Conservation (phyloP, 139 green algal genomes). For the Chlamydomonas sphaeroides region DNA sequence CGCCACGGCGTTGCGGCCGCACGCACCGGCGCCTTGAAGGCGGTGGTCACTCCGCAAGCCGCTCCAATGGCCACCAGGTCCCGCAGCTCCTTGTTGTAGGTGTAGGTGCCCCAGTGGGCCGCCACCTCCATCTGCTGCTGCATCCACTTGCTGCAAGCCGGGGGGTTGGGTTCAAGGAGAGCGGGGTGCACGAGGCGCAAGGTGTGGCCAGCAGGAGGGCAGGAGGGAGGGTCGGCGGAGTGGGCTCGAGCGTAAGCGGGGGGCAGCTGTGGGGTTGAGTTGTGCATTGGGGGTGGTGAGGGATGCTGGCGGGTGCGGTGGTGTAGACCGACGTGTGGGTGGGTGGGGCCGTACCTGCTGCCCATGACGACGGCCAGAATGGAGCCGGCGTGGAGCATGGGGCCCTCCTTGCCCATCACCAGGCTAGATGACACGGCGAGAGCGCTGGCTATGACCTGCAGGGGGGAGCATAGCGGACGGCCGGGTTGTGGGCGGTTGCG, state of each 20-base stretch:
- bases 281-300: no score
- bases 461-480: background rate
- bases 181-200: no score
- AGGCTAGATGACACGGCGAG: conserved; percentile 64
- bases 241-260: no score
- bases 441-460: conserved; percentile 63
- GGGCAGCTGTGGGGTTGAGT: no score
- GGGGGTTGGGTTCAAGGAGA: background rate
- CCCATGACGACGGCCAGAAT: conserved; percentile 69
- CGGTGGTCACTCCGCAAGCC: conserved; percentile 65
- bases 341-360: no score
- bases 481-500: no score
- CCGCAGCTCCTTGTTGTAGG: conserved; percentile 69
- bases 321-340: no score
- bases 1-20: no score
- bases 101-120: conserved; percentile 66
- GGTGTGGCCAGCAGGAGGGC: no score
- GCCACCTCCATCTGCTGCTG: conserved; percentile 65
- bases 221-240: no score
- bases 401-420: conserved; percentile 70
- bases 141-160: conserved; percentile 62
- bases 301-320: no score
- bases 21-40: conserved; percentile 68
- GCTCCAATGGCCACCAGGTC: conserved; percentile 69
- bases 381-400: conserved; percentile 69